A percentile compares a stretch with the other conserved stretches of the same genome.
phyloP scores from a whole-genome alignment of 768 basidiomycete genomes.

The Cyathus striatus region DNA sequence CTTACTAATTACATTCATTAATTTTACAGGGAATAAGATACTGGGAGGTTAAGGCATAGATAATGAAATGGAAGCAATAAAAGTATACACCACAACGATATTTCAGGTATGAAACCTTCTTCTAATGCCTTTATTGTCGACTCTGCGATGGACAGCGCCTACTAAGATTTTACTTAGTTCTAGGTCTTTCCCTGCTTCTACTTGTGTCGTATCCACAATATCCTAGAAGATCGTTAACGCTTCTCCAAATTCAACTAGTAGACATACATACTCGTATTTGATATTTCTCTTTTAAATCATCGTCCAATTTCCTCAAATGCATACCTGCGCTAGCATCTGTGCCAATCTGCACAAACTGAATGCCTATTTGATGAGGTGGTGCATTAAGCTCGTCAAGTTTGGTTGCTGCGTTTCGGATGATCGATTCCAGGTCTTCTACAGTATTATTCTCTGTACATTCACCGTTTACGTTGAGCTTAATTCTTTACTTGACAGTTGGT shows the following conservation, averaged over 20 bases:
- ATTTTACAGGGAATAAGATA: too few relatives aligned
- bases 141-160: slow-evolving; percentile 53
- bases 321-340: slow-evolving; percentile 29
- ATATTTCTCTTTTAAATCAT: slow-evolving; percentile 35
- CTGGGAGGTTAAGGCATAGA: too few relatives aligned
- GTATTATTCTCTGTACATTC: slow-evolving; percentile 5
- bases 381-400: slow-evolving; percentile 39
- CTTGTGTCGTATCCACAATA: slow-evolving; percentile 60
- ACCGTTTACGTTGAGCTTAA: neutral
- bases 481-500: neutral
- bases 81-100: too few relatives aligned
- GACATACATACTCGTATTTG: slow-evolving; percentile 36
- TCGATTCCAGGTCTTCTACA: slow-evolving; percentile 36
- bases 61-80: too few relatives aligned
- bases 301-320: slow-evolving; percentile 45
- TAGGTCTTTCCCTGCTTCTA: slow-evolving; percentile 32
- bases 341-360: slow-evolving; percentile 66
- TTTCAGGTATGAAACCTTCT: too few relatives aligned
- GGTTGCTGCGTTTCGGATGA: slow-evolving; percentile 35
- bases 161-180: slow-evolving; percentile 56
- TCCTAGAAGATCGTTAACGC: slow-evolving; percentile 30
- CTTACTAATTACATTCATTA: too few relatives aligned
- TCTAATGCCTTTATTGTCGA: slow-evolving; percentile 12
- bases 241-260: too few relatives aligned
- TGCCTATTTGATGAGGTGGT: slow-evolving; percentile 48